Evolutionary conservation across 225 moss, liverwort and hornwort species (phyloP).

Genomic region (Marchantia paleacea): DNA sequence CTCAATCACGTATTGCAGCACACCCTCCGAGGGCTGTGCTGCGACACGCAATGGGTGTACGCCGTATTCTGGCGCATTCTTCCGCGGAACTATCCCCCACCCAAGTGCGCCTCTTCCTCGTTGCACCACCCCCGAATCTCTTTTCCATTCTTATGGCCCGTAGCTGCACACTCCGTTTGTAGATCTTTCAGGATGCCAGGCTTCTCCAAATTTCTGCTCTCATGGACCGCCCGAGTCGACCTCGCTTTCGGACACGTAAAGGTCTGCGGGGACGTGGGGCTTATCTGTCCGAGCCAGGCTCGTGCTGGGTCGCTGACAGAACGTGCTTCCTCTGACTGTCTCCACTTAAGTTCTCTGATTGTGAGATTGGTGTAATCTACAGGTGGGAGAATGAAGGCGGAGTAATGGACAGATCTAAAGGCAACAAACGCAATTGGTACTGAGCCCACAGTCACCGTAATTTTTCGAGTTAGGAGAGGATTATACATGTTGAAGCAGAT

Average conservation of each 20-base stretch:
- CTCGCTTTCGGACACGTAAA: background rate
- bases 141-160: background rate
- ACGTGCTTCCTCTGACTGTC: background rate
- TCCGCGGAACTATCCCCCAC: conserved; percentile 92
- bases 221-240: background rate
- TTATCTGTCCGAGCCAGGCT: background rate
- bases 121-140: background rate
- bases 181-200: background rate
- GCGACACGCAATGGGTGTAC: conserved; percentile 77
- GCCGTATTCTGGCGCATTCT: conserved; percentile 96
- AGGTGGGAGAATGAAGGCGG: conserved; percentile 85
- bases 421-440: conserved; percentile 95
- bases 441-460: background rate
- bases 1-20: conserved; percentile 78
- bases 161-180: background rate
- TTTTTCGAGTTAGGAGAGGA: background rate
- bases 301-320: background rate
- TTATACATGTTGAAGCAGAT: background rate
- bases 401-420: conserved; percentile 77
- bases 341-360: background rate
- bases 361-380: conserved; percentile 13
- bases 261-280: background rate
- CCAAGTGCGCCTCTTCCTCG: conserved; percentile 49
- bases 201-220: background rate
- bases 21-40: conserved; percentile 61